Conservation (phyloP, 2,329 filamentous ascomycete genomes). For the Podosphaera leucotricha region DNA sequence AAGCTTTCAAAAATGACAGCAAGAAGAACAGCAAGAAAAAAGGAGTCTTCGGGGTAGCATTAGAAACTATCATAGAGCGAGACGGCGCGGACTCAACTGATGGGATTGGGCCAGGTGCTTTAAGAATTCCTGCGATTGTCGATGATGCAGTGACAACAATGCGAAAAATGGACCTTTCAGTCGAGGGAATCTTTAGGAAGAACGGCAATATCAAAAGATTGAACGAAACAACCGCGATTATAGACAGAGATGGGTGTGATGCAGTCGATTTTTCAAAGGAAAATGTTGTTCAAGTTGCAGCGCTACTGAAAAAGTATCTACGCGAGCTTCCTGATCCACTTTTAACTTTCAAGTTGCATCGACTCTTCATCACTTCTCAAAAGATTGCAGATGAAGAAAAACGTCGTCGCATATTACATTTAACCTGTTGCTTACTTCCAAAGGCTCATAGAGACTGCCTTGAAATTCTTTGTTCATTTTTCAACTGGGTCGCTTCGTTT, state of each 20-base stretch:
- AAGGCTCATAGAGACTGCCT: conserved; percentile 83
- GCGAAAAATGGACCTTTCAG: conserved; percentile 96
- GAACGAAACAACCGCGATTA: conserved; percentile 61
- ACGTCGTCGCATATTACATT: conserved; percentile 63
- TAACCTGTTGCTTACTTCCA: conserved; percentile 78
- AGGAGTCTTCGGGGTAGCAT: conserved; percentile 72
- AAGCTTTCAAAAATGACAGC: conserved; percentile 77
- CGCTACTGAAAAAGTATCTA: conserved; percentile 83
- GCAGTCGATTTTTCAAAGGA: conserved; percentile 70
- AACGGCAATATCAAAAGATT: conserved; percentile 95
- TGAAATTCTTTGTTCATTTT: conserved; percentile 84
- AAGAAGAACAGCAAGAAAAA: conserved; percentile 66
- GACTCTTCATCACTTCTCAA: conserved; percentile 71
- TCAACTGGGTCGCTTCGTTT: conserved; percentile 95
- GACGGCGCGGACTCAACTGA: conserved; percentile 96
- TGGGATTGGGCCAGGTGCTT: conserved; percentile 72
- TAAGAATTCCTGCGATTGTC: conserved; percentile 82
- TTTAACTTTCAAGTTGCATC: conserved; percentile 84
- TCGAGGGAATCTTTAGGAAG: conserved; percentile 96
- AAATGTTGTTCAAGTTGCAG: conserved; percentile 80
- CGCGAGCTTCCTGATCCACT: conserved; percentile 85
- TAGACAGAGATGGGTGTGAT: conserved; percentile 70
- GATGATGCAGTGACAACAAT: conserved; percentile 86
- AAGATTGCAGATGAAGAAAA: conserved; percentile 66
- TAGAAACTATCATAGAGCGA: conserved; percentile 74